Base-by-base conservation (phyloP, 805 yeast genomes). In the Kregervanrija delftensis region DNA sequence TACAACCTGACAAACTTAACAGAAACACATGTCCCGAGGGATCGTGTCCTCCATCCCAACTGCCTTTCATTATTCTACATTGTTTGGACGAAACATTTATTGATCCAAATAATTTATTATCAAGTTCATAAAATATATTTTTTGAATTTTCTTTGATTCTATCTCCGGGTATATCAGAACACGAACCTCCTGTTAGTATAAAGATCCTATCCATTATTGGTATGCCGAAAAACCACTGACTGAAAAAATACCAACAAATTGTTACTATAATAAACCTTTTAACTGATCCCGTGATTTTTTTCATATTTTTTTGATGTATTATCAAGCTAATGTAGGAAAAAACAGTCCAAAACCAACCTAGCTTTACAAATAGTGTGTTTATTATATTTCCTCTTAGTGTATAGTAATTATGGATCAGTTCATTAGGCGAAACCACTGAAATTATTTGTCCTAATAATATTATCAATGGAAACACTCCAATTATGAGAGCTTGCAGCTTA, bases 1-100 rank as follows among this genome's bases (percentile, higher is more conserved):
- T 75, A 44, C 83, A 59, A 30, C 83, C 74, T 8, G 86, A 72
- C 47, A 83, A 84, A 5, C 83, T 73, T 38, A 91, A 66, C 36
- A 93, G 61, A 55, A 90, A 93, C 1, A 87, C 83, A 59, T 93
- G 99, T 0, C 99, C 99, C 49, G 91, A 83, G 5, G 98, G 96
- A 66, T 93, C 99, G 59, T 88, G 96, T 0, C 99, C 99, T 0
- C 96, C 88, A 8, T 52, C 49, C 93, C 91, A 85, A 12, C 55
- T 46, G 0, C 98, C 83, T 41, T 81, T 88, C 56, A 75, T 30
- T 48, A 58, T 42, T 60, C 93, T 63, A 60, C 93, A 76, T 1
- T 60, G 52, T 1, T 68, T 60, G 0, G 78, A 66, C 13, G 68
- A 54, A 12, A 66, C 39, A 11, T 35, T 35, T 36, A 43, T 54